Evolutionary conservation across 2,329 filamentous ascomycete genomes (phyloP), one percentile per base, ranked within the genome.

Genomic region (Akanthomyces lecanii): DNA sequence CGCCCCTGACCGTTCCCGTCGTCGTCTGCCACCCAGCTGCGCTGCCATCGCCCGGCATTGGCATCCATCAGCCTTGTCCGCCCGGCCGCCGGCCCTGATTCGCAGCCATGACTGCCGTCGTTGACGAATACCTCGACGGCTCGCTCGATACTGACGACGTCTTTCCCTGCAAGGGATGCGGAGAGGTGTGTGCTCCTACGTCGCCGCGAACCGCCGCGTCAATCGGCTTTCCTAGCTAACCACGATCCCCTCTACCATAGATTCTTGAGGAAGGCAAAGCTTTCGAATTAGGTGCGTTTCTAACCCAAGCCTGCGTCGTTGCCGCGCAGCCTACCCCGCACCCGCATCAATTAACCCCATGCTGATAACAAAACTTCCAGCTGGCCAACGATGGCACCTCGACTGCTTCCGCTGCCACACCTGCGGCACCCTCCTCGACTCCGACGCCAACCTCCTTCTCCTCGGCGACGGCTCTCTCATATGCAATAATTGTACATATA

Each of bases 401-500:
- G 91, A 97, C 79, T 99, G 95, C 81, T 99, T 99, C 79, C 90
- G 93, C 74, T 98, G 94, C 83, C 95, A 97, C 76, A 96, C 91
- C 62, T 99, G 94, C 82, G 87, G 88, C 72, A 97, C 93, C 65
- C 87, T 97, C 63, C 92, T 99, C 78, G 95, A 99, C 79, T 98
- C 95, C 66, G 94, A 99, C 74, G 95, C 95, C 70, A 98, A 98
- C 77, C 88, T 99, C 56, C 88, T 99, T 58, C 89, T 99, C 30
- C 90, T 99, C 66, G 95, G 95, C 74, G 95, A 99, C 79, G 95
- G 95, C 68, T 98, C 94, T 21, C 86, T 99, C 68, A 98, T 99
- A 70, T 99, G 95, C 83, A 98, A 97, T 80, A 97, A 97, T 77
- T 99, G 95, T 80, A 98, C 95, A 61, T 99, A 99, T 77, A 97